Evolutionary conservation across 2,329 filamentous ascomycete species (phyloP), one percentile per base, ranked within the genome.

Genomic region (Rugonectria rugulosa): DNA sequence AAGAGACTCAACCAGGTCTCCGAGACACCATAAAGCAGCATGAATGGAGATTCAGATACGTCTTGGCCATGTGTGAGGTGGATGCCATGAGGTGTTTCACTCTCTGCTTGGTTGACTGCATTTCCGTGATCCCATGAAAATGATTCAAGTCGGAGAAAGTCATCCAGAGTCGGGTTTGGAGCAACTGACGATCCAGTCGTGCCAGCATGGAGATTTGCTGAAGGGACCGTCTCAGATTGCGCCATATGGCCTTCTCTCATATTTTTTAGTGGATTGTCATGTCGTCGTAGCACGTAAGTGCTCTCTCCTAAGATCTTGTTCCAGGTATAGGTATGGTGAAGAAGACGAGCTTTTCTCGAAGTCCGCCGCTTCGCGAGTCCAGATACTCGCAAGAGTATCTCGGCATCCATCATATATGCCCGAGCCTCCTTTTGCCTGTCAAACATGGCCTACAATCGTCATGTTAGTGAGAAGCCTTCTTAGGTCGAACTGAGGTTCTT

Each of bases 241-340:
- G 6, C 24, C 24, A 27, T 6, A 9, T 34, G 31, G 31, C n/a
- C 31, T 12, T 34, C 31, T 34, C 11, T 34, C 31, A 34, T n/a
- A n/a, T n/a, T n/a, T n/a, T n/a, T 34, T 15, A 14, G 7, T 6
- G 19, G 5, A 17, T 42, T 46, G 3, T 26, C 43, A 6, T 15
- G 11, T 23, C 27, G 43, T 11, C 15, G 23, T 10, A 53, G 14
- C 2, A 57, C 48, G 17, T 48, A 57, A 12, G 54, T 57, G 10
- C 54, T 57, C 21, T 57, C 54, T 2, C 54, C 48, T 4, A 57
- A 36, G 8, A 57, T 53, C 14, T 43, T 36, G 17, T 27, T 31
- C 54, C 54, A 57, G 2, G 54, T 53, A 20, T 57, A 57, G 2
- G 54, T 57, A 15, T 57, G 54, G 5, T 57, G 54, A 2, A 57